Percentiles rank a stretch among this genome's conserved stretches.
Conservation (phyloP, 164 flowering plant species). For the Nymphaea colorata region DNA sequence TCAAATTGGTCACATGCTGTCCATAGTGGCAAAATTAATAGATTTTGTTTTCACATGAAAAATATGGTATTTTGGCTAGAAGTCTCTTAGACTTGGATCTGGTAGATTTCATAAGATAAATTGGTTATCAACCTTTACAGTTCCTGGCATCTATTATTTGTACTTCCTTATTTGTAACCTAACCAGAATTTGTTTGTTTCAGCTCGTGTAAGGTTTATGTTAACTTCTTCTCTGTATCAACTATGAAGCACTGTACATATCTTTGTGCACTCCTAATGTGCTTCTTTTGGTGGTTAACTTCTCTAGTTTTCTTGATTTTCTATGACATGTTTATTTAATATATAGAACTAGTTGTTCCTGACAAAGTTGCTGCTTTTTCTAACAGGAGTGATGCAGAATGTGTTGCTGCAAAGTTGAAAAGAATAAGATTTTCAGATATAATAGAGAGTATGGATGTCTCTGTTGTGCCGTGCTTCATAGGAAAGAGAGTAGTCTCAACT, state of each 20-base stretch:
- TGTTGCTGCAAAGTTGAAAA: constrained; percentile 61
- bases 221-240: not conserved
- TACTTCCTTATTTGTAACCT: no score
- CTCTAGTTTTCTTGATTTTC: not conserved
- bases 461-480: constrained; percentile 29
- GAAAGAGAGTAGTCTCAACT: constrained; percentile 17
- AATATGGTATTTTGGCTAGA: no score
- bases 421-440: constrained; percentile 62
- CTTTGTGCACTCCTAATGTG: no score
- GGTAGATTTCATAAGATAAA: no score
- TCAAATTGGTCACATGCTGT: no score
- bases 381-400: constrained; percentile 53
- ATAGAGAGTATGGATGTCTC: constrained; percentile 62
- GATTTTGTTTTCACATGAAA: no score
- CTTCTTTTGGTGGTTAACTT: no score
- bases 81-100: no score
- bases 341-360: not conserved
- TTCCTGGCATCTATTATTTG: no score
- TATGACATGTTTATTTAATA: not conserved
- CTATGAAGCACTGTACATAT: not conserved
- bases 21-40: no score
- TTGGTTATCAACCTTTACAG: no score
- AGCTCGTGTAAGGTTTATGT: not conserved
- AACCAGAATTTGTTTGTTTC: no score
- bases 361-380: not conserved